These are phyloP conservation scores for Leishmania martiniquensis DNA, from an alignment of 208 protist genomes.

Conservation along the genomic window DNA sequence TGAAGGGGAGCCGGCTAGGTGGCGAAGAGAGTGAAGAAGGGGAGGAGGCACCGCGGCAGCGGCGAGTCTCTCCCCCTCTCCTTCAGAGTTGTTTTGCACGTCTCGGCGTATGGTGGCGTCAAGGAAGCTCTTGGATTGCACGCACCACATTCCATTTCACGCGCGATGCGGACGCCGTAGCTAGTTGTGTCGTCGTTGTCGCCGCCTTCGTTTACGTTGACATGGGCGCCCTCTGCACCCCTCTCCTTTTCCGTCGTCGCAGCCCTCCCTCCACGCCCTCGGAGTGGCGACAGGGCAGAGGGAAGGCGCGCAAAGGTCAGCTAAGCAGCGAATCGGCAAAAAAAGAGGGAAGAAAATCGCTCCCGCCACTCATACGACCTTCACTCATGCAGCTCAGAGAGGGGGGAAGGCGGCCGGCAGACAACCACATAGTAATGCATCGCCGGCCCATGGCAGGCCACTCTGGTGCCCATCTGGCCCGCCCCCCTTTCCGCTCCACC, in stretches of 20 bases:
- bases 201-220: neutral
- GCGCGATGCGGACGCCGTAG: neutral
- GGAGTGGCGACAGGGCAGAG: too few relatives aligned
- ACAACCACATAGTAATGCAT: neutral
- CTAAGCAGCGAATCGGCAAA: neutral
- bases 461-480: neutral
- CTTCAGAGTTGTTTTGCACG: neutral
- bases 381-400: neutral
- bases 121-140: neutral
- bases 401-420: neutral
- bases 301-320: neutral
- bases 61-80: neutral
- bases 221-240: too few relatives aligned
- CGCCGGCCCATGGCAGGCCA: neutral
- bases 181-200: neutral
- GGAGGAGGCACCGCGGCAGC: neutral
- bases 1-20: neutral
- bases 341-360: neutral
- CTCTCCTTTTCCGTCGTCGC: too few relatives aligned
- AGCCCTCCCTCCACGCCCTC: slow-evolving; percentile 4
- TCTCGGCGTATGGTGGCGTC: neutral
- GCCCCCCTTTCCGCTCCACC: neutral
- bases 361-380: neutral
- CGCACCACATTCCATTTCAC: neutral
- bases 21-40: neutral